phyloP scores from a whole-genome alignment of 2,329 filamentous ascomycete genomes.

The Albophoma yamanashiensis region DNA sequence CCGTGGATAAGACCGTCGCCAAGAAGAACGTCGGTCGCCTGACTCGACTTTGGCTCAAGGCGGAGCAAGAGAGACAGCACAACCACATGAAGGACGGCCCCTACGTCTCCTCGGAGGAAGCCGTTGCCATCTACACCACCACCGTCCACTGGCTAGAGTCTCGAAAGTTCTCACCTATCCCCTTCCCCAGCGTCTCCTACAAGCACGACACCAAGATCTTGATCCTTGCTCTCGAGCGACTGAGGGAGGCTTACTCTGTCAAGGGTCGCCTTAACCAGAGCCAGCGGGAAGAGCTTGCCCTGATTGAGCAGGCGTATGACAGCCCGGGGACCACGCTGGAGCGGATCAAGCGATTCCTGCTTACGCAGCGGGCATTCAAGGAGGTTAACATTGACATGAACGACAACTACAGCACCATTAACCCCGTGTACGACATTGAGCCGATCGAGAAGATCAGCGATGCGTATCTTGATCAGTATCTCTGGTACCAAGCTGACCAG shows the following conservation, averaged over 20 bases:
- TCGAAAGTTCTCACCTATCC: slow-evolving; percentile 95
- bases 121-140: slow-evolving; percentile 96
- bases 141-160: slow-evolving; percentile 99
- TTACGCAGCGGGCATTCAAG: slow-evolving; percentile 97
- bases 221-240: slow-evolving; percentile 83
- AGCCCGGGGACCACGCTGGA: slow-evolving; percentile 93
- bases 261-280: slow-evolving; percentile 96
- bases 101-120: slow-evolving; percentile 96
- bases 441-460: slow-evolving; percentile 99
- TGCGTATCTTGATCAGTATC: slow-evolving; percentile 94
- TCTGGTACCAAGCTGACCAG: slow-evolving; percentile 99
- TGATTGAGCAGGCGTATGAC: slow-evolving; percentile 98
- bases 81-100: slow-evolving; percentile 99
- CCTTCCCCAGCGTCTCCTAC: slow-evolving; percentile 97
- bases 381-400: slow-evolving; percentile 99
- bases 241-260: slow-evolving; percentile 93
- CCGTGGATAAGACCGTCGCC: slow-evolving; percentile 96
- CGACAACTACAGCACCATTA: slow-evolving; percentile 98
- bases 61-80: slow-evolving; percentile 95
- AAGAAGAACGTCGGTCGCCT: slow-evolving; percentile 97
- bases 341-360: slow-evolving; percentile 91
- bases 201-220: slow-evolving; percentile 99
- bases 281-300: slow-evolving; percentile 87
- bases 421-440: slow-evolving; percentile 97
- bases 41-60: slow-evolving; percentile 92